Evolutionary conservation across 208 protist species (phyloP).

Genomic region (Willaertia magna): DNA sequence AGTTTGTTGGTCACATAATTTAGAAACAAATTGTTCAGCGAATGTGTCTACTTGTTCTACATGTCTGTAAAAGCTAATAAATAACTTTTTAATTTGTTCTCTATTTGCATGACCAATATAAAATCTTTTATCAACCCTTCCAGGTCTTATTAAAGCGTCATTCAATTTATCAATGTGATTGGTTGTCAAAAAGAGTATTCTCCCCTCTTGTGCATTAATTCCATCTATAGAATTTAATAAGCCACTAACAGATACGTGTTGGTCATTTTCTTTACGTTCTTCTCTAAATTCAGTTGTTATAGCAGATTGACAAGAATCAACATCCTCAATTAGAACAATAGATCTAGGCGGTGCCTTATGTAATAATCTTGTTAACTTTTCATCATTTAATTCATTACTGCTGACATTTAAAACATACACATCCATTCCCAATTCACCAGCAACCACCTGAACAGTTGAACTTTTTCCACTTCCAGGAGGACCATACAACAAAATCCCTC

Average conservation of each 20-base stretch:
- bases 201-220: conserved; percentile 75
- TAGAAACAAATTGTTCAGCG: conserved; percentile 27
- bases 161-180: conserved; percentile 85
- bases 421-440: conserved; percentile 66
- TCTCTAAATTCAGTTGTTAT: conserved; percentile 13
- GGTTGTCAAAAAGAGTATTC: conserved; percentile 91
- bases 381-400: conserved; percentile 62
- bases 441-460: conserved; percentile 70
- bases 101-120: conserved; percentile 52
- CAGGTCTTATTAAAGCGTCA: conserved; percentile 78
- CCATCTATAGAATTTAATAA: conserved; percentile 89
- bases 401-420: conserved; percentile 81
- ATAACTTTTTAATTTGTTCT: conserved; percentile 58
- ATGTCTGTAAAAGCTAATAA: conserved; percentile 61
- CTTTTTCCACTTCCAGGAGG: conserved; percentile 85
- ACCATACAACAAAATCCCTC: conserved; percentile 83
- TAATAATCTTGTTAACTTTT: conserved; percentile 61
- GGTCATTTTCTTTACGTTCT: neutral
- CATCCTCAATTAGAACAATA: conserved; percentile 83
- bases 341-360: conserved; percentile 59
- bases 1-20: neutral
- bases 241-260: conserved; percentile 69
- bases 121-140: conserved; percentile 76
- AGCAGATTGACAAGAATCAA: conserved; percentile 66
- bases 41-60: conserved; percentile 32